Conservation (phyloP, 208 protist species). For the Leishmania tropica region DNA sequence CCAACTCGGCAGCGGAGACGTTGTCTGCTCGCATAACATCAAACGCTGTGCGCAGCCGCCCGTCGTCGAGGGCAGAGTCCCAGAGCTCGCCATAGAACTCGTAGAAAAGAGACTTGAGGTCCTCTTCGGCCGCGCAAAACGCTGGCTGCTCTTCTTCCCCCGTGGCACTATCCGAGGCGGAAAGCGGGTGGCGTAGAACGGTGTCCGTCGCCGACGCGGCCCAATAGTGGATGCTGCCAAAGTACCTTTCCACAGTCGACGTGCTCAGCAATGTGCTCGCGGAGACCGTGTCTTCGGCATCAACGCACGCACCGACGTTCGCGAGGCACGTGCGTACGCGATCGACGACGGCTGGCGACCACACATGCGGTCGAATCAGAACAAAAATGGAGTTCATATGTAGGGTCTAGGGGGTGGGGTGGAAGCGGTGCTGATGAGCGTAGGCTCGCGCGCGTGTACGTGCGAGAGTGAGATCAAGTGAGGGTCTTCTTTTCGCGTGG, state of each 20-base stretch:
- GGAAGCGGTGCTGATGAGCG: not conserved
- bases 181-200: constrained; percentile 25
- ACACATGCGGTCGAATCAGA: constrained; percentile 11
- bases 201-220: constrained; percentile 36
- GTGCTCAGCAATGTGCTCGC: constrained; percentile 38
- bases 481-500: not conserved
- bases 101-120: constrained; percentile 62
- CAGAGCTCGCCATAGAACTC: constrained; percentile 61
- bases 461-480: not conserved
- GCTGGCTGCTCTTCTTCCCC: not conserved
- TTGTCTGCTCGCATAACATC: constrained; percentile 45
- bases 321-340: not conserved
- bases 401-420: not conserved
- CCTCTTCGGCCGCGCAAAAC: constrained; percentile 20
- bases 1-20: constrained; percentile 36
- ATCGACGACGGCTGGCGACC: constrained; percentile 3
- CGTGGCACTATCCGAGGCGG: not conserved
- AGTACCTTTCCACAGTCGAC: constrained; percentile 67
- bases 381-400: constrained; percentile 15
- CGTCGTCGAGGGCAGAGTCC: constrained; percentile 59
- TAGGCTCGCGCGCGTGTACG: not conserved
- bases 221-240: constrained; percentile 50
- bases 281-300: constrained; percentile 47
- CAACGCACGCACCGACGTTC: constrained; percentile 38
- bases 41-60: constrained; percentile 58